Evolutionary conservation across 164 flowering plant species (phyloP).

Genomic region (Macadamia tetraphylla): DNA sequence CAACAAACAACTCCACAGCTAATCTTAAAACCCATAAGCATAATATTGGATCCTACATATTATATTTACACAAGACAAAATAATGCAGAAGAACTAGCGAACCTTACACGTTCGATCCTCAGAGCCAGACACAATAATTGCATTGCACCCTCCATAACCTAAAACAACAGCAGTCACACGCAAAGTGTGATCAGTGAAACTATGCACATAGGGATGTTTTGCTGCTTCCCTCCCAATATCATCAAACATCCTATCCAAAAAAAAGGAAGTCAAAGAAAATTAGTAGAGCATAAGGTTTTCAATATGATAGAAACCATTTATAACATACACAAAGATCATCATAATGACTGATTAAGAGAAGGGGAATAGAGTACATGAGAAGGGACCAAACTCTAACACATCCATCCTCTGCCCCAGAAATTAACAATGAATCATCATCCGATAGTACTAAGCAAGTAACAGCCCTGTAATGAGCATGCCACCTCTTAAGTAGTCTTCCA

Average conservation of each 20-base stretch:
- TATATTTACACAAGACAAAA: too few species aligned
- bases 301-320: background rate
- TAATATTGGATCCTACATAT: too few species aligned
- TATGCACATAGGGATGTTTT: conserved; percentile 37
- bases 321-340: background rate
- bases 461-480: conserved; percentile 60
- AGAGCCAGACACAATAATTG: conserved; percentile 77
- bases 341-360: background rate
- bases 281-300: background rate
- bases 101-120: conserved; percentile 97
- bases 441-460: conserved; percentile 61
- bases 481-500: background rate
- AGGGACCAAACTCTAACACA: conserved; percentile 58
- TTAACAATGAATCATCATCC: background rate
- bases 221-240: conserved; percentile 31
- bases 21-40: too few species aligned
- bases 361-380: conserved; percentile 29
- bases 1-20: too few species aligned
- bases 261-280: background rate
- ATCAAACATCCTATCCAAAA: conserved; percentile 54
- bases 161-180: conserved; percentile 56
- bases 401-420: conserved; percentile 63
- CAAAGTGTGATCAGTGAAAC: conserved; percentile 58
- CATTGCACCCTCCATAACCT: conserved; percentile 78
- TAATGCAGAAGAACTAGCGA: conserved; percentile 6